Percentiles rank a stretch among this genome's conserved stretches.
Conservation (phyloP, 2,329 filamentous ascomycete genomes). For the Penicillium sp. region DNA sequence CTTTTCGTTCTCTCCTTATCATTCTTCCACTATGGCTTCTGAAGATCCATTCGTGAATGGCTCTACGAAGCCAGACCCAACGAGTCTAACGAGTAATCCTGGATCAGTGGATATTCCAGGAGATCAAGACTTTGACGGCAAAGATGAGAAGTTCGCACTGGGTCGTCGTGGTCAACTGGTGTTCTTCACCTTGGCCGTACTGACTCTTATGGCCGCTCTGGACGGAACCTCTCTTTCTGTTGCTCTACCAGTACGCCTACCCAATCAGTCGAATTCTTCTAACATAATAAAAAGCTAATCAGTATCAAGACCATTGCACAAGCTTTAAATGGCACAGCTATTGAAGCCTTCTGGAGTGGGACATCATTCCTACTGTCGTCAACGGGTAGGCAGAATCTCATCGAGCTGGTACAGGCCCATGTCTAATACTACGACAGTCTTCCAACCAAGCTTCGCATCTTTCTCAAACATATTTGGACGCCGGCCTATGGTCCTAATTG, state of each 20-base stretch:
- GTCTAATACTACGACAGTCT: conserved; percentile 36
- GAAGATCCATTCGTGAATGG: conserved; percentile 11
- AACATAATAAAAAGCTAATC: background rate
- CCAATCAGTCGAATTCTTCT: fast-evolving
- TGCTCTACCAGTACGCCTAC: conserved; percentile 22
- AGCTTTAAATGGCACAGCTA: conserved; percentile 37
- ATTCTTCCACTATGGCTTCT: background rate
- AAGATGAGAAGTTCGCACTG: conserved; percentile 22
- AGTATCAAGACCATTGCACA: conserved; percentile 32
- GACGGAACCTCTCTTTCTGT: conserved; percentile 29
- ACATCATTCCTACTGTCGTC: conserved; percentile 50
- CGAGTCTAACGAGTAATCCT: conserved; percentile 8
- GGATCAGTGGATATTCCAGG: background rate
- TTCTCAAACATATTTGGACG: conserved; percentile 53
- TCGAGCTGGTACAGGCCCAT: background rate
- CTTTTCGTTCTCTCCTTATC: background rate
- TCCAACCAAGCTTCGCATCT: conserved; percentile 53
- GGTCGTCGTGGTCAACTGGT: conserved; percentile 21
- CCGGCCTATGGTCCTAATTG: conserved; percentile 42
- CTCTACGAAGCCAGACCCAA: conserved; percentile 7
- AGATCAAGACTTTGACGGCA: background rate
- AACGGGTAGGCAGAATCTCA: conserved; percentile 20
- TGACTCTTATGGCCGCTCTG: conserved; percentile 28
- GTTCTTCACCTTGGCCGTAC: conserved; percentile 24
- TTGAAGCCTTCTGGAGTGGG: conserved; percentile 54